Percentiles rank a stretch among this genome's conserved stretches.
phyloP scores from a whole-genome alignment of 192 early-diverging fungal genomes.

The Irineochytrium annulatum region DNA sequence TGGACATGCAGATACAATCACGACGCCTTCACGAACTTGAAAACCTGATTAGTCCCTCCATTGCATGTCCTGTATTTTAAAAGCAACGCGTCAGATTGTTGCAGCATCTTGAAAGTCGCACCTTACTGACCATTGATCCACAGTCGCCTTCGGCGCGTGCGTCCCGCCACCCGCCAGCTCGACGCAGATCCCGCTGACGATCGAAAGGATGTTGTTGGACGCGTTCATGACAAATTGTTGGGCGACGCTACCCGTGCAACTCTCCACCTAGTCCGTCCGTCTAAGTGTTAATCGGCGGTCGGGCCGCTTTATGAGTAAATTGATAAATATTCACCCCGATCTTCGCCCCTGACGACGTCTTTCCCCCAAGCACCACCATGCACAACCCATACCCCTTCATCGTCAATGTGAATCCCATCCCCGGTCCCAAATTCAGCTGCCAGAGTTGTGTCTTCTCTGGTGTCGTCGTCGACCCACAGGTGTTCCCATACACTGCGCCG shows the following conservation, averaged over 20 bases:
- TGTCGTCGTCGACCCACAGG: too few species aligned
- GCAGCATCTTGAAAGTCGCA: too few species aligned
- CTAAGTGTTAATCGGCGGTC: background rate
- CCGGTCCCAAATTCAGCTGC: too few species aligned
- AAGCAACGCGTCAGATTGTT: too few species aligned
- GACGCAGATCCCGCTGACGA: background rate
- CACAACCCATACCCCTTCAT: slow-evolving; percentile 1
- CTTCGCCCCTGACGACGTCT: background rate
- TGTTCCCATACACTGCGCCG: background rate
- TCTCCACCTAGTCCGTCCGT: too few species aligned
- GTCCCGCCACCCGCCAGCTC: background rate
- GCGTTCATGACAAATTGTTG: background rate
- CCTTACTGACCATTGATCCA: background rate
- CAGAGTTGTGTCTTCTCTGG: too few species aligned
- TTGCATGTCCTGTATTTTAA: too few species aligned
- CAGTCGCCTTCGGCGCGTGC: background rate
- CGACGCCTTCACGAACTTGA: too few species aligned
- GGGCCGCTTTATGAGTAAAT: too few species aligned
- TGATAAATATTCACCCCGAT: too few species aligned
- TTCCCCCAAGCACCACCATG: background rate
- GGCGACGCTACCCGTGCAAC: too few species aligned
- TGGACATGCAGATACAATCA: too few species aligned
- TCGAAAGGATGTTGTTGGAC: background rate
- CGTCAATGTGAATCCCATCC: background rate
- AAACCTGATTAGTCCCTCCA: background rate